A percentile compares a stretch with the other conserved stretches of the same genome.
phyloP scores from a whole-genome alignment of 441 rosid genomes.

The Kokia cookei region DNA sequence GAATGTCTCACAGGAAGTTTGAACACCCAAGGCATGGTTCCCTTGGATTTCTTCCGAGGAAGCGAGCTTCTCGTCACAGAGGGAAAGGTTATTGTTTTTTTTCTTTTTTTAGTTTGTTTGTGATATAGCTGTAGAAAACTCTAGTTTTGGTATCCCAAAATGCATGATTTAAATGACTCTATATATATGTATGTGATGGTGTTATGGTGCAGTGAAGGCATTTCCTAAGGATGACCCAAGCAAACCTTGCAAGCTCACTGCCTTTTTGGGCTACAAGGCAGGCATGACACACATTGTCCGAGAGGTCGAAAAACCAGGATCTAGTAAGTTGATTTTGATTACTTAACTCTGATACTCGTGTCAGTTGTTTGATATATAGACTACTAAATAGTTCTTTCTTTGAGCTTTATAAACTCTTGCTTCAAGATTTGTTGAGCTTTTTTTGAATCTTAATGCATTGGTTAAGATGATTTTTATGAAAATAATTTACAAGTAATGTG shows the following conservation, averaged over 20 bases:
- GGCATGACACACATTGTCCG: conserved; percentile 95
- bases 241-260: conserved; percentile 78
- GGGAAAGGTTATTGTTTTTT: conserved; percentile 57
- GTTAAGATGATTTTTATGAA: not conserved
- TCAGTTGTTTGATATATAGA: not conserved
- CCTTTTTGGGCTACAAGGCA: conserved; percentile 92
- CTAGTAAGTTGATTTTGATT: conserved; percentile 43
- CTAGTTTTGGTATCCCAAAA: not conserved
- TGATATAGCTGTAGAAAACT: not conserved
- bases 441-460: not conserved
- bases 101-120: not conserved
- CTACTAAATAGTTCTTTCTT: not conserved
- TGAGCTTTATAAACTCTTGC: not conserved
- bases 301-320: conserved; percentile 94
- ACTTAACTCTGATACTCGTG: not conserved
- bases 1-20: conserved; percentile 93
- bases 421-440: not conserved
- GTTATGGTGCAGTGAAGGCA: conserved; percentile 64
- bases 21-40: conserved; percentile 98
- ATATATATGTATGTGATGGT: not conserved
- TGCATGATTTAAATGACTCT: not conserved
- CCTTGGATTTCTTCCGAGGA: conserved; percentile 92
- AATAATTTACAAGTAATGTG: not conserved
- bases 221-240: conserved; percentile 79
- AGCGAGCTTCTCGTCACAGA: conserved; percentile 85